A percentile compares a stretch with the other conserved stretches of the same genome.
Evolutionary conservation across 2,329 filamentous ascomycete species (phyloP).

Genomic region (Pleurostoma richardsiae): DNA sequence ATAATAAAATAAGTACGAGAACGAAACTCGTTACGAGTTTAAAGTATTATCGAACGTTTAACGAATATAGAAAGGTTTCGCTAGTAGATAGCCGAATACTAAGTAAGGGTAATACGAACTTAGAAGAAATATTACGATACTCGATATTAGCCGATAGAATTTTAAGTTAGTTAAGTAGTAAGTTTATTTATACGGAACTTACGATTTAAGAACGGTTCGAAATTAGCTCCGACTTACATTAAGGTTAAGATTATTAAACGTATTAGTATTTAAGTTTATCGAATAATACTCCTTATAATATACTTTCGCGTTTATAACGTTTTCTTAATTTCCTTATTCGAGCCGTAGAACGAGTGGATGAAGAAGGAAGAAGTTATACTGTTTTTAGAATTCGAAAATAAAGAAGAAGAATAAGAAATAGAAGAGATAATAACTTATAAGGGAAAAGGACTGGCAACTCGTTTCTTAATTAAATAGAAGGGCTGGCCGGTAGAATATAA

Average conservation of each 20-base stretch:
- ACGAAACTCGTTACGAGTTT: background rate
- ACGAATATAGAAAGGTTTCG: background rate
- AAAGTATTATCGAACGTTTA: background rate
- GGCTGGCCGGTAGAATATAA: background rate
- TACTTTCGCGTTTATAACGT: background rate
- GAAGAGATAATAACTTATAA: background rate
- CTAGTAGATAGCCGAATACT: background rate
- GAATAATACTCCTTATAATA: background rate
- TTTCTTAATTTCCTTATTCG: background rate
- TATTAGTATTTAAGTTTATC: background rate
- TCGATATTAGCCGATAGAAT: constrained; percentile 1
- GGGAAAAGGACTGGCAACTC: background rate
- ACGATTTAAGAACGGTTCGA: constrained; percentile 1
- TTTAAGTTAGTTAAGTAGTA: constrained; percentile 2
- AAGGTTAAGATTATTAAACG: background rate
- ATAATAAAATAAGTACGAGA: background rate
- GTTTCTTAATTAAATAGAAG: background rate
- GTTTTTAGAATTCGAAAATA: background rate
- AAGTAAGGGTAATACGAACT: background rate
- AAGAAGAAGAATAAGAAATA: background rate
- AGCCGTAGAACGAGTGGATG: background rate
- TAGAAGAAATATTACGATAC: background rate
- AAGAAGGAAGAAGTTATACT: background rate
- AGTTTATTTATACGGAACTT: constrained; percentile 3
- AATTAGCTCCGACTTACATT: background rate